These are phyloP conservation scores for Pseudotsuga menziesii DNA, from an alignment of 75 land plant species.

Conservation along the genomic window DNA sequence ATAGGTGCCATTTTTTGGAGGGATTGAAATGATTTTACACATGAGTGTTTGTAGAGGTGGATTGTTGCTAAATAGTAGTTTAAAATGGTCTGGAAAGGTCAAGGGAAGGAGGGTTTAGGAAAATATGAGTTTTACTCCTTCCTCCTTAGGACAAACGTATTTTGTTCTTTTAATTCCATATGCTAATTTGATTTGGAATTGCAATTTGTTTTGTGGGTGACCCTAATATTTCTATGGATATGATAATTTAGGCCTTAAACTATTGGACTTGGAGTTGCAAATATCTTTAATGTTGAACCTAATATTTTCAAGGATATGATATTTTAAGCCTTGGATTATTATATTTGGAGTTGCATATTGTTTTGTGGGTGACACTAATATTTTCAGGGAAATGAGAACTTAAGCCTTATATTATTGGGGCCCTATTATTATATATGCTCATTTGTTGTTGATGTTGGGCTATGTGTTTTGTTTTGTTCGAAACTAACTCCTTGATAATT, in stretches of 20 bases:
- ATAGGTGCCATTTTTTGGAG: not conserved
- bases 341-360: not conserved
- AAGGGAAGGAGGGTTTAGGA: not conserved
- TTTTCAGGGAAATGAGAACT: not conserved
- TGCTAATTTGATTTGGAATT: not conserved
- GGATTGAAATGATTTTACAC: not conserved
- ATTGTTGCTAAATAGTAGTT: not conserved
- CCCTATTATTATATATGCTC: too few relatives aligned
- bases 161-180: too few relatives aligned
- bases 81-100: conserved; percentile 4
- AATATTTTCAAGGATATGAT: not conserved
- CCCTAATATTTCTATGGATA: too few relatives aligned
- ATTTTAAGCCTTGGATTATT: not conserved
- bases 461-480: too few relatives aligned
- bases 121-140: conserved; percentile 36
- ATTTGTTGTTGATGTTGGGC: too few relatives aligned
- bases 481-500: too few relatives aligned
- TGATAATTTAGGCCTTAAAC: not conserved
- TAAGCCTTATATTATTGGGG: too few relatives aligned
- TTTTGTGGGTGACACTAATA: not conserved
- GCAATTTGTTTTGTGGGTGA: not conserved
- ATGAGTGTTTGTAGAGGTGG: not conserved
- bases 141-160: conserved; percentile 35
- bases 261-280: not conserved
- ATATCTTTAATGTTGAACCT: not conserved